These are phyloP conservation scores for Saccharomyces hybrid DNA, from an alignment of 1,139 yeast species.

Conservation along the genomic window DNA sequence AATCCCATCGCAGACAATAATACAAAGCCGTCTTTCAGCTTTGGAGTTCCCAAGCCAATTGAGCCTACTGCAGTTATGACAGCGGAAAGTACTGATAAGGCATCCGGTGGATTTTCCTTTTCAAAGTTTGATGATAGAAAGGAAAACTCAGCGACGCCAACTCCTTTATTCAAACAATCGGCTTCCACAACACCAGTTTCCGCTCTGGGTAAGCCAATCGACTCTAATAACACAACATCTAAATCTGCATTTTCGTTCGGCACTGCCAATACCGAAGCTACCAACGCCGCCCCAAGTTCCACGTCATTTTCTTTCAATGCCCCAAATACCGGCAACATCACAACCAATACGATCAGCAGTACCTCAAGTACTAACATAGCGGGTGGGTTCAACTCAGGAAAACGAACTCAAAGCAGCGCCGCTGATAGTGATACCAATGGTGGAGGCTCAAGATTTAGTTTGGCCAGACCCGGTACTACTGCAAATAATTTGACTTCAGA, in stretches of 20 bases:
- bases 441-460: neutral
- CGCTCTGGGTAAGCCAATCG: conserved; percentile 4
- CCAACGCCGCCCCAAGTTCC: conserved; percentile 2
- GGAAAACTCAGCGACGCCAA: neutral
- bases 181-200: conserved; percentile 3
- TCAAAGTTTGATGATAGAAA: neutral
- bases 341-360: neutral
- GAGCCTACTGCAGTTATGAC: neutral
- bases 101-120: neutral
- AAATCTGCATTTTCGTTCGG: conserved; percentile 12
- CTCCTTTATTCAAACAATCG: neutral
- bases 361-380: neutral
- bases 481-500: neutral
- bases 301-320: conserved; percentile 3
- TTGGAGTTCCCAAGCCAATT: neutral
- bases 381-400: conserved; percentile 5
- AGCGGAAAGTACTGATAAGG: neutral
- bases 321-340: neutral
- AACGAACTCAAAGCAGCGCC: neutral
- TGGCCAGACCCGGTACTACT: neutral
- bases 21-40: conserved; percentile 1
- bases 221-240: neutral
- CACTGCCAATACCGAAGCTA: conserved; percentile 2
- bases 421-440: neutral
- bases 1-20: neutral